phyloP scores from a whole-genome alignment of 352 stramenopile genomes.

The Peronospora belbahrii region DNA sequence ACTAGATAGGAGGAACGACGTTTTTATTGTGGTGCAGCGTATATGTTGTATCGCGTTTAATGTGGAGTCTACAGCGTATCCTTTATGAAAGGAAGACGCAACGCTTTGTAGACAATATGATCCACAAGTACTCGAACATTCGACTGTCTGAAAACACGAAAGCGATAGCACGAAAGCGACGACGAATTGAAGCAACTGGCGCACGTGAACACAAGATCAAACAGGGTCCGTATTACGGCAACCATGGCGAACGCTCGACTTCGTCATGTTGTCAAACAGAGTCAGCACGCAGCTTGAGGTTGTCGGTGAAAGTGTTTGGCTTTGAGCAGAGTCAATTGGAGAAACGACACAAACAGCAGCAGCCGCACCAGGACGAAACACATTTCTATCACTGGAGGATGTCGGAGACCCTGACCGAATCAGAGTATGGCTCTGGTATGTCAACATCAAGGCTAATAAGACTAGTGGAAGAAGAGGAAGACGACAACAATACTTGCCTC shows the following conservation, averaged over 20 bases:
- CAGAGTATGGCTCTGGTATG: conserved; percentile 14
- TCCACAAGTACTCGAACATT: conserved; percentile 29
- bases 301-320: conserved; percentile 13
- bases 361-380: conserved; percentile 9
- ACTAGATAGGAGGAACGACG: background rate
- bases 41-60: conserved; percentile 22
- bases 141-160: conserved; percentile 12
- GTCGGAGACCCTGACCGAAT: conserved; percentile 11
- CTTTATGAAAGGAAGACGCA: conserved; percentile 26
- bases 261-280: conserved; percentile 23
- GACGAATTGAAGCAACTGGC: conserved; percentile 9
- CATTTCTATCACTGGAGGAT: conserved; percentile 14
- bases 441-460: conserved; percentile 13
- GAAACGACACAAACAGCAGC: conserved; percentile 8
- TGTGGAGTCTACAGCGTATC: conserved; percentile 26
- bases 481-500: background rate
- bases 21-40: conserved; percentile 5
- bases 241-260: conserved; percentile 11
- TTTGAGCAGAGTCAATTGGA: conserved; percentile 7
- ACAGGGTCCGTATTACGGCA: conserved; percentile 9
- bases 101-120: conserved; percentile 27
- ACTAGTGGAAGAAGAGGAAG: conserved; percentile 5
- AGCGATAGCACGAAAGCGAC: conserved; percentile 14
- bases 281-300: conserved; percentile 12
- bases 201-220: conserved; percentile 7